Evolutionary conservation across 306 rosid species (phyloP).

Genomic region (Inga laurina): DNA sequence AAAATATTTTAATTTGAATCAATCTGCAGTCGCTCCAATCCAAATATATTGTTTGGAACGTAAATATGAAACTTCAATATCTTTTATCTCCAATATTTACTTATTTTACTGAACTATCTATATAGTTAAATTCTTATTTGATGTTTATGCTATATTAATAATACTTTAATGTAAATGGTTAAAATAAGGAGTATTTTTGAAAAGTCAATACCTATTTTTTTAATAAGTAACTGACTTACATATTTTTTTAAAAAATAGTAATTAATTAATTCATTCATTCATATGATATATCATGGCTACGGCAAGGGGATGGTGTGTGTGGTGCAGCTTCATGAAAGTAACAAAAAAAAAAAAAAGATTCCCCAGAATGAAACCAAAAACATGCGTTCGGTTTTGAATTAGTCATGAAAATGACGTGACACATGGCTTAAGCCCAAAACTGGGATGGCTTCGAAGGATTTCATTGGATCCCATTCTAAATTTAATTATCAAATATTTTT

Average conservation of each 20-base stretch:
- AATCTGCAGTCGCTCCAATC: too few relatives aligned
- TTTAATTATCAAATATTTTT: neutral
- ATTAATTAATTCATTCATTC: neutral
- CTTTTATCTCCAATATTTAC: neutral
- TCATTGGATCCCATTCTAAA: neutral
- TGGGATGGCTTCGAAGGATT: neutral
- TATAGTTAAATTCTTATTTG: neutral
- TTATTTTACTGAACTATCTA: too few relatives aligned
- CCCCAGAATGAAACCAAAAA: neutral
- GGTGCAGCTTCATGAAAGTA: constrained; percentile 39
- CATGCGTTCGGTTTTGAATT: neutral
- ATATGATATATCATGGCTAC: neutral
- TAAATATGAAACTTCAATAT: too few relatives aligned
- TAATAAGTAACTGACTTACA: too few relatives aligned
- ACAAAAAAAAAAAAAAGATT: constrained; percentile 7
- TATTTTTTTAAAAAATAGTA: too few relatives aligned
- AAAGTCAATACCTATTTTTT: too few relatives aligned
- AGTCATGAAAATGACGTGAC: neutral
- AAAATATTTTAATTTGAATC: too few relatives aligned
- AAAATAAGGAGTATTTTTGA: too few relatives aligned
- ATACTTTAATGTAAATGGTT: too few relatives aligned
- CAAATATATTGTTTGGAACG: too few relatives aligned
- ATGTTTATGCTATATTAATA: neutral
- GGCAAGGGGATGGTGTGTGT: constrained; percentile 30
- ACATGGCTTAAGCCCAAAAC: neutral